phyloP scores from a whole-genome alignment of 805 yeast species.

The Metschnikowia lachancei region DNA sequence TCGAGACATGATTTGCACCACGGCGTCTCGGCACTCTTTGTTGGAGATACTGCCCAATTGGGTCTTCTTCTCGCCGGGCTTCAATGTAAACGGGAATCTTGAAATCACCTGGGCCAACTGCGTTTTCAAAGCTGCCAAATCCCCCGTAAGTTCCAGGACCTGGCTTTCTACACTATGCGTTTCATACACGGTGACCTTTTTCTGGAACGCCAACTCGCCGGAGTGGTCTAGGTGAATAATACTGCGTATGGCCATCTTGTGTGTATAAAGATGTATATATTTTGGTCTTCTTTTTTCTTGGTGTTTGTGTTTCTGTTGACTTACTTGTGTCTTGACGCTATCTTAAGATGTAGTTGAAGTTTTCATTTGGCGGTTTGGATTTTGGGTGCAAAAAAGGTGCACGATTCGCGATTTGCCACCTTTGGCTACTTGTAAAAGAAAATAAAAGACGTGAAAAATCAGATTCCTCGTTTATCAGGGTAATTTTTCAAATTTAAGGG shows the following conservation, averaged over 20 bases:
- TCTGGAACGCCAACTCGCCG: conserved; percentile 12
- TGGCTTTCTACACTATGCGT: conserved; percentile 2
- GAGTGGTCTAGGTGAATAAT: conserved; percentile 7
- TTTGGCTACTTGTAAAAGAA: not conserved
- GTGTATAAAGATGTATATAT: too few species aligned
- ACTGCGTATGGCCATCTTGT: not conserved
- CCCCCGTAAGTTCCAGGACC: conserved; percentile 6
- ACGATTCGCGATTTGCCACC: conserved; percentile 6
- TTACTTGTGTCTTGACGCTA: not conserved
- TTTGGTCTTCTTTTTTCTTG: too few species aligned
- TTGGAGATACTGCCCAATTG: conserved; percentile 5
- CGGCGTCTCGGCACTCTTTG: conserved; percentile 8
- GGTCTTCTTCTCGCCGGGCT: conserved; percentile 3
- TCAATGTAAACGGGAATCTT: conserved; percentile 6
- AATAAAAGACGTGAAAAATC: not conserved
- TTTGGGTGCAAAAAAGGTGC: conserved; percentile 5
- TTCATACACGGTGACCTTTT: conserved; percentile 7
- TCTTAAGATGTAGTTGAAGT: not conserved
- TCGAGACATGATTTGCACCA: conserved; percentile 10
- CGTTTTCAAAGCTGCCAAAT: conserved; percentile 8
- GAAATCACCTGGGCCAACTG: conserved; percentile 9
- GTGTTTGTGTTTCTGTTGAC: not conserved
- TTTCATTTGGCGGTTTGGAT: not conserved
- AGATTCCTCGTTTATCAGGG: not conserved
- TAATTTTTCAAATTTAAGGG: too few species aligned